These are phyloP conservation scores for Penicillium dipodomyicola DNA, from an alignment of 495 filamentous ascomycete genomes.

Conservation along the genomic window DNA sequence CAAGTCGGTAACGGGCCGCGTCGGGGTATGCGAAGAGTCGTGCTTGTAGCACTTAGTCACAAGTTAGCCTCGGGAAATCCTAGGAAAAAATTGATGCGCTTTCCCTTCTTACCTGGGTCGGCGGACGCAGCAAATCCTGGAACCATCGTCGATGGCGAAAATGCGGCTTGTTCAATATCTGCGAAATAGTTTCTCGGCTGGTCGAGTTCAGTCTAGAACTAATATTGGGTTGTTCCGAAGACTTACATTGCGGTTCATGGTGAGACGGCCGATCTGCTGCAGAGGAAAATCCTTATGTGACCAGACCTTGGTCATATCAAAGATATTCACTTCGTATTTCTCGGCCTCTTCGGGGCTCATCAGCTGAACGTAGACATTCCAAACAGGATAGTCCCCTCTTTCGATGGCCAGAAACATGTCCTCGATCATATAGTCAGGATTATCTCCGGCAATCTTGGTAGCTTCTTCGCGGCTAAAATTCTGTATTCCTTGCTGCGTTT, in stretches of 20 bases:
- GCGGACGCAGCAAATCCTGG: conserved; percentile 45
- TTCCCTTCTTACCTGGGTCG: conserved; percentile 36
- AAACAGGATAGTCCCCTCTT: conserved; percentile 37
- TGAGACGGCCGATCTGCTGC: conserved; percentile 35
- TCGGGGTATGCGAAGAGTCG: conserved; percentile 70
- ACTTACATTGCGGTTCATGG: conserved; percentile 35
- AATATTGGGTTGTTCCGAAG: background rate
- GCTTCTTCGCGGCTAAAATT: conserved; percentile 59
- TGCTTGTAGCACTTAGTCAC: conserved; percentile 55
- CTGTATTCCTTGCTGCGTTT: conserved; percentile 61
- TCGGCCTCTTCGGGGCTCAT: conserved; percentile 43
- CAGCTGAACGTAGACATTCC: conserved; percentile 49
- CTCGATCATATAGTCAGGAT: conserved; percentile 38
- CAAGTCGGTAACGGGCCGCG: conserved; percentile 63
- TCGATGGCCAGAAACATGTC: conserved; percentile 40
- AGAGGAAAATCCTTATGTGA: conserved; percentile 39
- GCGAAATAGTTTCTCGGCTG: conserved; percentile 49
- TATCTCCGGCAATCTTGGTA: conserved; percentile 49
- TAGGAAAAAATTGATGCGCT: background rate
- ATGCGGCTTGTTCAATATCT: conserved; percentile 52
- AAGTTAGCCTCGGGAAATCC: conserved; percentile 30
- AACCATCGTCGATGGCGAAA: conserved; percentile 51
- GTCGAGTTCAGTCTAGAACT: too few relatives aligned
- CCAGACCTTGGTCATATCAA: conserved; percentile 45
- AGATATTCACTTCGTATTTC: conserved; percentile 37